Evolutionary conservation across 1,284 basidiomycete genomes (phyloP).

Genomic region (Ganoderma resinaceum): DNA sequence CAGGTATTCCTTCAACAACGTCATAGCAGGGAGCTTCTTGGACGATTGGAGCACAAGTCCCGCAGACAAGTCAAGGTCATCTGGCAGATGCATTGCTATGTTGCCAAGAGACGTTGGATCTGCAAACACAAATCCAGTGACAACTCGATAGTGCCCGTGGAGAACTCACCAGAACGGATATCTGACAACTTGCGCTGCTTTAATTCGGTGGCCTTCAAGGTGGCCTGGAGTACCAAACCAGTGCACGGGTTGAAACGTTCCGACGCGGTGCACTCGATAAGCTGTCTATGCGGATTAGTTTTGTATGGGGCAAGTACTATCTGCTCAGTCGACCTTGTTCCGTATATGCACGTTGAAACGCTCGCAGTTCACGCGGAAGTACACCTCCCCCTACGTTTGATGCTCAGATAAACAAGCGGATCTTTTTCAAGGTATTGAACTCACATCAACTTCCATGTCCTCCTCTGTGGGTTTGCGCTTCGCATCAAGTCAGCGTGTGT

Average conservation of each 20-base stretch:
- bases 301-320: not conserved
- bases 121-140: slow-evolving; percentile 35
- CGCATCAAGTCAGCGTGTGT: slow-evolving; percentile 10
- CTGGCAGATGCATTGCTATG: slow-evolving; percentile 65
- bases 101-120: slow-evolving; percentile 69
- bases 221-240: slow-evolving; percentile 73
- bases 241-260: slow-evolving; percentile 84
- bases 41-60: slow-evolving; percentile 62
- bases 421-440: slow-evolving; percentile 33
- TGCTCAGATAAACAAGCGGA: not conserved
- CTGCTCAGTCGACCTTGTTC: slow-evolving; percentile 67
- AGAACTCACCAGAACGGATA: slow-evolving; percentile 61
- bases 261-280: slow-evolving; percentile 76
- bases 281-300: slow-evolving; percentile 48
- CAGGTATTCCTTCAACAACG: slow-evolving; percentile 78
- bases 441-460: slow-evolving; percentile 68
- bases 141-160: too few species aligned
- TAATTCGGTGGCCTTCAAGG: slow-evolving; percentile 72
- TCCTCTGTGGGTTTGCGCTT: slow-evolving; percentile 67
- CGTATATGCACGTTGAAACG: slow-evolving; percentile 90
- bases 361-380: slow-evolving; percentile 89
- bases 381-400: slow-evolving; percentile 65
- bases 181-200: slow-evolving; percentile 70
- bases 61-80: slow-evolving; percentile 60
- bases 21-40: slow-evolving; percentile 64